A percentile compares a stretch with the other conserved stretches of the same genome.
Evolutionary conservation across 176 grass and related monocot genomes (phyloP).

Genomic region (Paspalum notatum): DNA sequence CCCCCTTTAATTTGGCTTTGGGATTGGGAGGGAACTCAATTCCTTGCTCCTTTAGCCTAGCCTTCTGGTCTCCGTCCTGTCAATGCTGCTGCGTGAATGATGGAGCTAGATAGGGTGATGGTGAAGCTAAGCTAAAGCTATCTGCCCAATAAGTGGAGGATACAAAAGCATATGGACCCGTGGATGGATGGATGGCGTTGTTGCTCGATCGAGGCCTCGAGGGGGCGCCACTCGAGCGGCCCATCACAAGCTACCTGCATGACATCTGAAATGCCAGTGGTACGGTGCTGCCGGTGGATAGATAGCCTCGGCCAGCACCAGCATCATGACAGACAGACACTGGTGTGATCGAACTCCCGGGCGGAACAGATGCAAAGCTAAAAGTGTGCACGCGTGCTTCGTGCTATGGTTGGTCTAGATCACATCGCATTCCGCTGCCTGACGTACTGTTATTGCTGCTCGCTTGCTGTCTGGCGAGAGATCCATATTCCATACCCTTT

Average conservation of each 20-base stretch:
- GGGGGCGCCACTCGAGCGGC: neutral
- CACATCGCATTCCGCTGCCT: neutral
- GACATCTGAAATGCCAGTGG: neutral
- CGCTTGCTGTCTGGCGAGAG: no score
- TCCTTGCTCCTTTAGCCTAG: neutral
- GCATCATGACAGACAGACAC: neutral
- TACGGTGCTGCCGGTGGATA: neutral
- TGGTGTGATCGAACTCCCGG: neutral
- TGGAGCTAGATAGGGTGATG: neutral
- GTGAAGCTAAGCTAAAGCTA: neutral
- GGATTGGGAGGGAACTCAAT: neutral
- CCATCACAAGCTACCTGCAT: neutral
- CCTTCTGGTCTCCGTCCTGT: neutral
- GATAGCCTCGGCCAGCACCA: neutral
- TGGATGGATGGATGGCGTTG: neutral
- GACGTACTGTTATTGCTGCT: neutral
- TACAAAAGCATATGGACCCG: slow-evolving; percentile 1
- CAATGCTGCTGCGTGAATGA: neutral
- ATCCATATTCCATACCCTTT: no score
- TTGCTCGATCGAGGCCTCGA: neutral
- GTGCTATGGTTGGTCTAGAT: neutral
- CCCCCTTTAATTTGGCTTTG: neutral
- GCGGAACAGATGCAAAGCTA: slow-evolving; percentile 23
- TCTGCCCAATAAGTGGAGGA: neutral
- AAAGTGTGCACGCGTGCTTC: slow-evolving; percentile 23